These are phyloP conservation scores for Knoxia roxburghii DNA, from an alignment of 257 asterid species.

Conservation along the genomic window DNA sequence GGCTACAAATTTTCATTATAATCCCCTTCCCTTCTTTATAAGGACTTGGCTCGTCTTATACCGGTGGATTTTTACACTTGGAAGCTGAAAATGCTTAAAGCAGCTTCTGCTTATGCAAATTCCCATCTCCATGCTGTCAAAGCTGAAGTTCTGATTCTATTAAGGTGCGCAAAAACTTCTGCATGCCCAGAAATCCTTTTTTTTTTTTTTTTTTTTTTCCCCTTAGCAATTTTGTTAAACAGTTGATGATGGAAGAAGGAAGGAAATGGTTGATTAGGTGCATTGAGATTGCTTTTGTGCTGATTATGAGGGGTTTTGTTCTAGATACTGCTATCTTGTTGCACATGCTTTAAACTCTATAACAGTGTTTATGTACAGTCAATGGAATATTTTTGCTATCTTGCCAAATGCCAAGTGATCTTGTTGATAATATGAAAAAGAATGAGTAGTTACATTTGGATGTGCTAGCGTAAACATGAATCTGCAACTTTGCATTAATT, in stretches of 20 bases:
- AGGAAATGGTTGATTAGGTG: not conserved
- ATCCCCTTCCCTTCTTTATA: conserved; percentile 1
- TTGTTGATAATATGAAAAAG: not conserved
- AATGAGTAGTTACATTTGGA: not conserved
- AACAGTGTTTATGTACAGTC: not conserved
- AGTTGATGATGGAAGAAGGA: too few relatives aligned
- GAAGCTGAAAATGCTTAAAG: conserved; percentile 40
- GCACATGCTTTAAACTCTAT: not conserved
- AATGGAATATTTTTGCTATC: not conserved
- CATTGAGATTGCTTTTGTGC: not conserved
- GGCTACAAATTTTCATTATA: not conserved
- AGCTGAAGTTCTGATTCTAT: conserved; percentile 40
- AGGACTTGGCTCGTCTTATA: conserved; percentile 19
- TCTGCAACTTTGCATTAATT: not conserved
- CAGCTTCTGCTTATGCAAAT: conserved; percentile 38
- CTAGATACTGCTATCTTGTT: not conserved
- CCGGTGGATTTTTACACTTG: conserved; percentile 31
- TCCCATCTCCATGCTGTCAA: conserved; percentile 35
- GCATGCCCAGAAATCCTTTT: not conserved
- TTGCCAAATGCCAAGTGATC: not conserved
- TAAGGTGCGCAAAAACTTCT: conserved; percentile 13
- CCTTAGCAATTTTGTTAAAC: too few relatives aligned
- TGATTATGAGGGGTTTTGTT: not conserved
- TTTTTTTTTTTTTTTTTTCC: not conserved
- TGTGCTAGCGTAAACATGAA: not conserved